phyloP scores from a whole-genome alignment of 2,329 filamentous ascomycete genomes.

The Aquanectria penicillioides region DNA sequence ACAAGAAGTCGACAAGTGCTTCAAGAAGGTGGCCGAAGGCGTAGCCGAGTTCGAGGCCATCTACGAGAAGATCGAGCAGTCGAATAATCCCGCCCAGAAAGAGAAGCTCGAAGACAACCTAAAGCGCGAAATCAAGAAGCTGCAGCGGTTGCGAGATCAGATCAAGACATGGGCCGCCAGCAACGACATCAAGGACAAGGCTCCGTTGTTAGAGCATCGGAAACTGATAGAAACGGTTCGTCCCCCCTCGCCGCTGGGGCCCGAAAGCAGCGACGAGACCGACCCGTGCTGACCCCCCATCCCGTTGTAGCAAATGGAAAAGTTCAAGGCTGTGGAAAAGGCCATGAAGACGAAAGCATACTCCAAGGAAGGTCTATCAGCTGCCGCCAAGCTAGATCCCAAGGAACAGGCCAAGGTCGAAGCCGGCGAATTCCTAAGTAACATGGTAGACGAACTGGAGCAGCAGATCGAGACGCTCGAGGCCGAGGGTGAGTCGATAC shows the following conservation, averaged over 20 bases:
- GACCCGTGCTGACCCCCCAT: conserved; percentile 29
- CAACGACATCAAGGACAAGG: conserved; percentile 99
- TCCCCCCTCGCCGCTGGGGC: conserved; percentile 37
- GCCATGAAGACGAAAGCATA: conserved; percentile 99
- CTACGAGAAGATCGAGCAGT: conserved; percentile 97
- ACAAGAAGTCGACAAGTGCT: conserved; percentile 99
- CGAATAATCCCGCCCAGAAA: conserved; percentile 92
- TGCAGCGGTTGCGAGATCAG: conserved; percentile 95
- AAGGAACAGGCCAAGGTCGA: conserved; percentile 96
- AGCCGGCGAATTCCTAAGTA: conserved; percentile 83
- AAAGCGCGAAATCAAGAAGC: conserved; percentile 99
- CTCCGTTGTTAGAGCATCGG: conserved; percentile 90
- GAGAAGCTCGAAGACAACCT: conserved; percentile 98
- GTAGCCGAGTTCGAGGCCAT: conserved; percentile 92
- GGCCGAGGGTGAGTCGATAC: conserved; percentile 86
- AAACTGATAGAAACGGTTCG: conserved; percentile 96
- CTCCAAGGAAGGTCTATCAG: conserved; percentile 95
- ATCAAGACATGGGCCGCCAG: conserved; percentile 99
- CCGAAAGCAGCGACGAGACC: conserved; percentile 2
- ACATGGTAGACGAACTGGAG: conserved; percentile 91
- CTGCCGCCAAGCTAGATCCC: conserved; percentile 93
- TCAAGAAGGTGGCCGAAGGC: conserved; percentile 97
- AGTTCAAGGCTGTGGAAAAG: conserved; percentile 99
- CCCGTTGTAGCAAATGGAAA: conserved; percentile 88
- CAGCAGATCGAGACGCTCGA: conserved; percentile 93